A percentile compares a stretch with the other conserved stretches of the same genome.
These are phyloP conservation scores for Lumnitzera littorea DNA, from an alignment of 345 rosid genomes.

Conservation along the genomic window DNA sequence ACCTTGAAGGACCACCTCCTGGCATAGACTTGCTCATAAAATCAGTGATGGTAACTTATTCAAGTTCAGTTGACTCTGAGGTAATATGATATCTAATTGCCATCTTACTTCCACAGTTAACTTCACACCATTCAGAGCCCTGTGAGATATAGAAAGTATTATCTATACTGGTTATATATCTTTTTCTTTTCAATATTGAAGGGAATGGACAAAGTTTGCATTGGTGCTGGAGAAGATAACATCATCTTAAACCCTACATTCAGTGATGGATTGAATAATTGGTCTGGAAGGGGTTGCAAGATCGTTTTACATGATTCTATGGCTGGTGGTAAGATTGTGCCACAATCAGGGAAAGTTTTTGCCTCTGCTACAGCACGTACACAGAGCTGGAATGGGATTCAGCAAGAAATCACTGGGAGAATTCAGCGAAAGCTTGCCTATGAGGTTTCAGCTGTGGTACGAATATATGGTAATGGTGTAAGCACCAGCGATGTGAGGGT, in stretches of 20 bases:
- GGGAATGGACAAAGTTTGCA: slow-evolving; percentile 12
- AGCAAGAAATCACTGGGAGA: slow-evolving; percentile 84
- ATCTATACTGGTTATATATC: background rate
- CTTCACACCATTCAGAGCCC: background rate
- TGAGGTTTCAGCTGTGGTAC: slow-evolving; percentile 60
- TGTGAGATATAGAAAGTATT: background rate
- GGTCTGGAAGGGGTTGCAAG: slow-evolving; percentile 97
- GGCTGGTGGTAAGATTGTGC: slow-evolving; percentile 71
- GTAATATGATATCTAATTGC: slow-evolving; percentile 19
- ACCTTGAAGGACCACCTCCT: slow-evolving; percentile 88
- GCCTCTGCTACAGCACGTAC: slow-evolving; percentile 81
- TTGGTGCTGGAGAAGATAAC: slow-evolving; percentile 39
- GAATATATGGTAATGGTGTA: slow-evolving; percentile 64
- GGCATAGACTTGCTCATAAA: slow-evolving; percentile 68
- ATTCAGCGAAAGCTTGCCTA: slow-evolving; percentile 77
- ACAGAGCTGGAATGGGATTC: slow-evolving; percentile 87
- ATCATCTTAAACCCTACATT: slow-evolving; percentile 72
- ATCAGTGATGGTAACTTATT: slow-evolving; percentile 54
- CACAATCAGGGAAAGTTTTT: slow-evolving; percentile 64
- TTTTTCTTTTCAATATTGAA: slow-evolving; percentile 8
- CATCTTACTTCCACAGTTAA: background rate
- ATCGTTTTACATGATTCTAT: slow-evolving; percentile 66
- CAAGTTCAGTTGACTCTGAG: slow-evolving; percentile 28
- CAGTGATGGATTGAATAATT: slow-evolving; percentile 73
- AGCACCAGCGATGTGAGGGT: slow-evolving; percentile 54